These are phyloP conservation scores for Macrolepiota fuliginosa DNA, from an alignment of 768 basidiomycete species.

Conservation along the genomic window DNA sequence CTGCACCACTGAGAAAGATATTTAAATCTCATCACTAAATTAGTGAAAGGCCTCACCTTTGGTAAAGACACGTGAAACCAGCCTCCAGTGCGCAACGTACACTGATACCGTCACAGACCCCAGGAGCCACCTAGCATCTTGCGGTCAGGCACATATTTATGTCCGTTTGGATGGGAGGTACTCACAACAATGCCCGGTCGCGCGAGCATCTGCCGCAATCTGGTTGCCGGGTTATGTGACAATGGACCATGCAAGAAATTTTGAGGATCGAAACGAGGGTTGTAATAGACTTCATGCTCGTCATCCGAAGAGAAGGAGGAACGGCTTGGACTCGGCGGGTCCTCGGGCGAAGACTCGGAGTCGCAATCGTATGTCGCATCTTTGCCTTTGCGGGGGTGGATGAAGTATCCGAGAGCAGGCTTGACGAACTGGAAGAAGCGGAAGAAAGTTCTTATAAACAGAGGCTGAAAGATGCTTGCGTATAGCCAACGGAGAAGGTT, in stretches of 20 bases:
- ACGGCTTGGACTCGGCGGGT: slow-evolving; percentile 1
- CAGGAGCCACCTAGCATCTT: slow-evolving; percentile 59
- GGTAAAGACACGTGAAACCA: slow-evolving; percentile 75
- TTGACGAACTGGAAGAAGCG: slow-evolving; percentile 5
- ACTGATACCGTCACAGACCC: slow-evolving; percentile 78
- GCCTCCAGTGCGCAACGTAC: slow-evolving; percentile 79
- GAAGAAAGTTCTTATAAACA: background rate
- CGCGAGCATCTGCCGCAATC: slow-evolving; percentile 66
- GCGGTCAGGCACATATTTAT: background rate
- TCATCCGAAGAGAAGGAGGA: slow-evolving; percentile 7
- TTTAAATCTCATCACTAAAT: background rate
- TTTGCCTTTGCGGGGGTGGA: background rate
- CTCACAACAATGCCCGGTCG: slow-evolving; percentile 76
- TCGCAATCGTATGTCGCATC: background rate
- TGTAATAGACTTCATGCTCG: slow-evolving; percentile 44
- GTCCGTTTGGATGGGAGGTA: slow-evolving; percentile 1
- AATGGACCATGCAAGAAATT: slow-evolving; percentile 70
- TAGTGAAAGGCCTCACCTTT: slow-evolving; percentile 43
- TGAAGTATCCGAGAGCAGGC: background rate
- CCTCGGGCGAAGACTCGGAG: background rate
- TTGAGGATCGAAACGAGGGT: slow-evolving; percentile 64
- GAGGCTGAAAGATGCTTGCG: background rate
- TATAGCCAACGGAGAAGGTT: slow-evolving; percentile 2
- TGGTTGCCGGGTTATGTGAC: slow-evolving; percentile 65
- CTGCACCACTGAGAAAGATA: slow-evolving; percentile 52